Evolutionary conservation across 202 grass and related monocot species (phyloP), one percentile per base, ranked within the genome.

Genomic region (Musa balbisiana): DNA sequence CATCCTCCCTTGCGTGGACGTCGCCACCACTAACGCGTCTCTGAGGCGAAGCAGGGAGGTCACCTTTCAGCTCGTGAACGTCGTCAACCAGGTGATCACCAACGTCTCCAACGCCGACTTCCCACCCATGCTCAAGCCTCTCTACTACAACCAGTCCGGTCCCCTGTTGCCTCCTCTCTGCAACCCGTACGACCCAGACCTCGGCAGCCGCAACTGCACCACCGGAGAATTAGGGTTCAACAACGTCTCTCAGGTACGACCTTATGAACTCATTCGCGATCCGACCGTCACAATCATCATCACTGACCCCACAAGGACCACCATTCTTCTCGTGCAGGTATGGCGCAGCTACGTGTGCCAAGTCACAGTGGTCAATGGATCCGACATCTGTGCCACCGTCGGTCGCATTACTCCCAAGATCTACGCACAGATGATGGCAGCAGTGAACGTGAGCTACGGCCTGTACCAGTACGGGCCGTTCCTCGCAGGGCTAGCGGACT

Each of bases 1-100:
- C 82, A 88, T 98, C 79, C 88, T 98, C 1, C 94, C 94, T 6
- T 98, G 94, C 71, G 84, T 98, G 1, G 88, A 94, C 83, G 84
- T 64, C 1, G 81, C 86, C 0, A 73, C 88, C 1, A 66, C 88
- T 12, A 80, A 64, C 13, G 86, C 93, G 64, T 85, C 88, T 43
- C 78, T 98, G 17, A 24, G 33, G n/a, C 73, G 81, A 80, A 83
- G 91, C 87, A 92, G 86, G 82, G 68, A 87, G 53, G 88, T 98
- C 53, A 90, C 76, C 22, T 86, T 84, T 83, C 79, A 83, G 16
- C 81, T 98, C 23, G 80, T 93, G 9, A 33, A 43, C 64, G 68
- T 89, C 20, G 19, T 93, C 56, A 88, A 98, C 79, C 51, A n/a
- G 52, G 83, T 87, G 13, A 84, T 98, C 55, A 4, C 78, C 77